Conservation (phyloP, 2,329 filamentous ascomycete genomes). For the Claviceps digitariae region DNA sequence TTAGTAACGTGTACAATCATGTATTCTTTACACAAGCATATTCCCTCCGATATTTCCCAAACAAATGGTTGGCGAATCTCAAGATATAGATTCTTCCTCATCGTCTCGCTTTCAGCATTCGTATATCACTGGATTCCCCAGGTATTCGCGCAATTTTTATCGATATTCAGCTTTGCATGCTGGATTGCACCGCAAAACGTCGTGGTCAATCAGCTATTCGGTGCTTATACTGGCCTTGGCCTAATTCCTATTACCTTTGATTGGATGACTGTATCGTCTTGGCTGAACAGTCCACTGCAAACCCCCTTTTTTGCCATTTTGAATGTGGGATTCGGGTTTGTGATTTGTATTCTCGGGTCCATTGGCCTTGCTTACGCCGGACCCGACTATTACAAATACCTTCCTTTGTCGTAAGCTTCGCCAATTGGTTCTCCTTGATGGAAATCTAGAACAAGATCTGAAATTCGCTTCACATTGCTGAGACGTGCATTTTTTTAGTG, state of each 20-base stretch:
- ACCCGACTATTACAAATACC: slow-evolving; percentile 35
- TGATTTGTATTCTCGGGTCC: slow-evolving; percentile 36
- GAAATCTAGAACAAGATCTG: too few species aligned
- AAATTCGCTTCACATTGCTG: too few species aligned
- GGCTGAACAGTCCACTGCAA: slow-evolving; percentile 34
- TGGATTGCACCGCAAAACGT: slow-evolving; percentile 36
- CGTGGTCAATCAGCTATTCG: slow-evolving; percentile 23
- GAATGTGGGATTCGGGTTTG: slow-evolving; percentile 40
- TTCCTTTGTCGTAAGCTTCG: slow-evolving; percentile 27
- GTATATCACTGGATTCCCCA: slow-evolving; percentile 41
- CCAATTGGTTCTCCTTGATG: too few species aligned
- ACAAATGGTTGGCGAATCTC: slow-evolving; percentile 25
- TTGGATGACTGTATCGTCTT: slow-evolving; percentile 40
- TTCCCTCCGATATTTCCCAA: slow-evolving; percentile 14
- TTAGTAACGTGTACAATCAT: slow-evolving; percentile 38
- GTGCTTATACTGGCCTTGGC: slow-evolving; percentile 24
- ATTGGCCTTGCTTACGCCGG: slow-evolving; percentile 37
- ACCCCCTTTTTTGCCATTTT: slow-evolving; percentile 44
- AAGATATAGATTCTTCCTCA: slow-evolving; percentile 32
- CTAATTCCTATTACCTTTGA: slow-evolving; percentile 52
- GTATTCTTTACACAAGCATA: slow-evolving; percentile 31
- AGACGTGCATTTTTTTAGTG: slow-evolving; percentile 19
- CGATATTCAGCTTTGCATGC: slow-evolving; percentile 37
- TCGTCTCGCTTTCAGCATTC: slow-evolving; percentile 32
- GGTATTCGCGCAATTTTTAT: slow-evolving; percentile 34